phyloP scores from a whole-genome alignment of 2,329 filamentous ascomycete species.

The Fusarium miscanthi region DNA sequence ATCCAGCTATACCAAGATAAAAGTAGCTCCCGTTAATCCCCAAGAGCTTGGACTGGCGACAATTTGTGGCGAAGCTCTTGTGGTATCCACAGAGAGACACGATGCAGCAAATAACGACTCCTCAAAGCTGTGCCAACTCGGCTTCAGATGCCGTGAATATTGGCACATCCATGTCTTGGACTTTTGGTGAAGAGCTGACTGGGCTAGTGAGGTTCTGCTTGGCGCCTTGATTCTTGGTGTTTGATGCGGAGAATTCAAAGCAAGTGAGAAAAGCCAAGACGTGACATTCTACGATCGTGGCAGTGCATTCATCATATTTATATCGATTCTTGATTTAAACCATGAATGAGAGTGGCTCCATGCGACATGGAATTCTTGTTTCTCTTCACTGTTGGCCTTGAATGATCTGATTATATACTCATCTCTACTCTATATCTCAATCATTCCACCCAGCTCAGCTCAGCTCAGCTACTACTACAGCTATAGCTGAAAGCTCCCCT shows the following conservation, averaged over 20 bases:
- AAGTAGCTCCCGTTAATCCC: not conserved
- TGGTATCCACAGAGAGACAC: conserved; percentile 34
- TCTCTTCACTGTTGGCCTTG: not conserved
- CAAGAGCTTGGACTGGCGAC: conserved; percentile 16
- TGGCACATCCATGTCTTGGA: not conserved
- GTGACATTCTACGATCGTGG: conserved; percentile 10
- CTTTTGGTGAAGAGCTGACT: conserved; percentile 1
- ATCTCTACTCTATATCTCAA: not conserved
- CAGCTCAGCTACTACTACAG: not conserved
- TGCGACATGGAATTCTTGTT: not conserved
- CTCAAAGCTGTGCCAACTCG: conserved; percentile 22
- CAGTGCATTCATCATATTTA: conserved; percentile 18
- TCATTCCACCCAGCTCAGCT: not conserved
- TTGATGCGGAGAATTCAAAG: not conserved
- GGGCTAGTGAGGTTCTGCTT: conserved; percentile 2
- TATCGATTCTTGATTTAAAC: conserved; percentile 13
- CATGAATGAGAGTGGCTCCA: not conserved
- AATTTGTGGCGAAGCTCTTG: conserved; percentile 35
- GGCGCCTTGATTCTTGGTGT: not conserved
- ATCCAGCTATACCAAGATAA: not conserved
- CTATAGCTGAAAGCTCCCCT: conserved; percentile 9
- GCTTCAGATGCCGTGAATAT: conserved; percentile 19
- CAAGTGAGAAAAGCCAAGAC: conserved; percentile 17
- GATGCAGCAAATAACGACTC: conserved; percentile 25
- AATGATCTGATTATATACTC: not conserved